Evolutionary conservation across 345 rosid species (phyloP), one percentile per base, ranked within the genome.

Genomic region (Arabis alpina): DNA sequence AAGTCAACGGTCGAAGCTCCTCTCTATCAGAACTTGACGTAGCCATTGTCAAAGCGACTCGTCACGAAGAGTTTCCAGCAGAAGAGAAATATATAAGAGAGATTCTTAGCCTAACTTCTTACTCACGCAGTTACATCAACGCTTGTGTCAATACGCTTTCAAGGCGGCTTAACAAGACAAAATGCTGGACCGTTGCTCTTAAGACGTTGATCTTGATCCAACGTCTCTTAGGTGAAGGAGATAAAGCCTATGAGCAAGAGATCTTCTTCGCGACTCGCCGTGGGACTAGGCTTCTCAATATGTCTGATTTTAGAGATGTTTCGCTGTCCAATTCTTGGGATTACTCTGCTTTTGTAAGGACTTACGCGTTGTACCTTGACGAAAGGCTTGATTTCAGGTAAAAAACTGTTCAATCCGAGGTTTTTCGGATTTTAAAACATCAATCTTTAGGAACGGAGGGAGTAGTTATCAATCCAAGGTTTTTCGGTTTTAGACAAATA

Each of bases 31-130:
- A 91, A 66, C 87, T 91, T 1, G 96, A 89, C 30, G 87, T 93
- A 0, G 96, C 98, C 42, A 87, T 93, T 11, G 88, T 93, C 4
- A 93, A 91, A 77, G 96, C 96, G 19, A 93, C 97, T 5, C 76
- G 96, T 45, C 98, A 93, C 47, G 95, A 89, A 64, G 96, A 87
- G 60, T 72, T 76, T 66, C 98, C 98, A 0, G 96, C 98, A 0
- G 97, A 91, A 23, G 98, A 93, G 70, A 73, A 80, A 43, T 77
- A 89, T 72, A 67, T 88, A 11, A 80, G 92, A 55, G 98, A 93
- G 79, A 87, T 93, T 7, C 70, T 91, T 4, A 82, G 91, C 78
- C 72, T 91, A 50, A 89, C 98, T 3, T 80, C 86, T 30, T 88
- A 87, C 47, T 87, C 94, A 2, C 86, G 88, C 4, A 70, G 76